Evolutionary conservation across 176 grass and related monocot species (phyloP), one percentile per base, ranked within the genome.

Genomic region (Triticum monococcum): DNA sequence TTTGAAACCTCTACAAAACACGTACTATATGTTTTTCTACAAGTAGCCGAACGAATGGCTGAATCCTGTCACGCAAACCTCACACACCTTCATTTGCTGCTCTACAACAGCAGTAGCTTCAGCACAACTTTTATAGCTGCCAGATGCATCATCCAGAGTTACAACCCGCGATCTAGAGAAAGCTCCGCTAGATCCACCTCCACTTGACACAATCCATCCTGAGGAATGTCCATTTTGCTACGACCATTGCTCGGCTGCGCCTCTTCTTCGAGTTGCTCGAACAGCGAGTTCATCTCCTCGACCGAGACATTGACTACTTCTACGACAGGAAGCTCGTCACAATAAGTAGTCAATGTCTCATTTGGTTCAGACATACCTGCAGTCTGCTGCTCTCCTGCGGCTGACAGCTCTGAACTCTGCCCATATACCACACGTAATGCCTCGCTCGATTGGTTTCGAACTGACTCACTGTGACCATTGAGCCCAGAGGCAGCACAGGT

Each of bases 231-330:
- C 43, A 76, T 76, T 20, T 76, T 76, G 45, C 45, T 76, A 54
- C 46, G 73, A 52, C 73, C 45, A 54, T 56, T 76, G 73, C 45
- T 32, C 7, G 18, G 26, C 0, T 64, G 57, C 3, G 12, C 22
- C 40, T 40, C 72, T 70, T 84, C 38, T 80, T 79, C 46, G 0
- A 86, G 17, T 9, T 87, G 45, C 76, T 37, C 50, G 38, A 92
- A 84, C 37, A 40, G 30, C 3, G 40, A 86, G 35, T 33, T 63
- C 80, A 84, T 57, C 22, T 71, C 38, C 59, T 88, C 63, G 45
- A 30, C 66, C 12, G 66, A 88, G 68, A 54, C 50, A 54, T 54
- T 18, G 50, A 40, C 80, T 71, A 45, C 36, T 89, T 89, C 48
- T 75, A 80, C 12, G 75, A 84, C 28, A 68, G 73, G 57, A 82